Evolutionary conservation across 2,329 filamentous ascomycete species (phyloP).

Genomic region (Setomelanomma holmii): DNA sequence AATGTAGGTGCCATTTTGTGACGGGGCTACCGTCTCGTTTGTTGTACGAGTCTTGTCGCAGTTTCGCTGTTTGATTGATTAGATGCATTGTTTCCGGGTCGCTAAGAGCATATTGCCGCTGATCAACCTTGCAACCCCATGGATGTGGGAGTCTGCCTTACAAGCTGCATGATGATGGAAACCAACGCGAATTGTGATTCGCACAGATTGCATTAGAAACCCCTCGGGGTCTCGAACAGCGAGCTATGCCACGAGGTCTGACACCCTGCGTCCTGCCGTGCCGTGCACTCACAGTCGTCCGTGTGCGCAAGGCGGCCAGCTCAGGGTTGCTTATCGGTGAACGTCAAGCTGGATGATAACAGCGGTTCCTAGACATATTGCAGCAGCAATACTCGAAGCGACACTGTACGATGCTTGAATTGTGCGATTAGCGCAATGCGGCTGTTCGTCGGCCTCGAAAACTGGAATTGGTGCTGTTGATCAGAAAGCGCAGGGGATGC

Average conservation of each 20-base stretch:
- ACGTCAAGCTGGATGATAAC: slow-evolving; percentile 15
- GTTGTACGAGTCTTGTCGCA: not conserved
- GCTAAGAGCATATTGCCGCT: slow-evolving; percentile 18
- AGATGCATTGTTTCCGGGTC: slow-evolving; percentile 17
- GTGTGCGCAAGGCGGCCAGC: slow-evolving; percentile 21
- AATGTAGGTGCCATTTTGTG: not conserved
- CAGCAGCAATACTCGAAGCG: slow-evolving; percentile 12
- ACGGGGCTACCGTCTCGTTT: not conserved
- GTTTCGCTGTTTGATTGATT: slow-evolving; percentile 15
- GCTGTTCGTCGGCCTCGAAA: slow-evolving; percentile 4
- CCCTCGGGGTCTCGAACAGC: slow-evolving; percentile 24
- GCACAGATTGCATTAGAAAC: slow-evolving; percentile 21
- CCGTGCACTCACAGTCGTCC: slow-evolving; percentile 14
- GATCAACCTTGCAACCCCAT: slow-evolving; percentile 14
- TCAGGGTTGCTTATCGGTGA: slow-evolving; percentile 20
- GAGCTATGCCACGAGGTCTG: slow-evolving; percentile 34
- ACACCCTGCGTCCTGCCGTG: slow-evolving; percentile 16
- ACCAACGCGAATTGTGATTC: slow-evolving; percentile 17
- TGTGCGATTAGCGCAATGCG: slow-evolving; percentile 14
- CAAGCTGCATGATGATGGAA: slow-evolving; percentile 33
- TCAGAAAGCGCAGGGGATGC: not conserved
- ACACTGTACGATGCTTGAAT: slow-evolving; percentile 4
- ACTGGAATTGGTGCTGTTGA: slow-evolving; percentile 8
- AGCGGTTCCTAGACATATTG: slow-evolving; percentile 27
- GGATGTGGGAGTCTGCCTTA: slow-evolving; percentile 27